Evolutionary conservation across 169 alveolate species (phyloP), one percentile per base, ranked within the genome.

Genomic region (Toxoplasma gondii): DNA sequence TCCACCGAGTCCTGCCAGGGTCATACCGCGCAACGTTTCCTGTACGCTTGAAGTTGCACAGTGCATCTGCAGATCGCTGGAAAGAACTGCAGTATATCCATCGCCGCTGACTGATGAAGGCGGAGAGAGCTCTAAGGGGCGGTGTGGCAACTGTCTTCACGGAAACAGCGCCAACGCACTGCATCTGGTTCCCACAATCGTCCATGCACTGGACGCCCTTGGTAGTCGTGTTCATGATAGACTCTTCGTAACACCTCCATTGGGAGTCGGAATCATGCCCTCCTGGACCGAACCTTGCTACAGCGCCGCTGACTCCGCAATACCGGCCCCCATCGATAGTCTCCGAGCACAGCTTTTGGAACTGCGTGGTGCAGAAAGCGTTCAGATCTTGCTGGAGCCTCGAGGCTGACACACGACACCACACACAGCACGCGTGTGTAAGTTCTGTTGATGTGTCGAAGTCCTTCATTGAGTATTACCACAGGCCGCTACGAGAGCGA

Each of bases 311-410:
- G 24, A 29, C 90, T 19, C n/a, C 9, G 90, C 90, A 82, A 31
- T 31, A 82, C 24, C 38, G 12, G 64, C 64, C 29, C 54, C 64
- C 41, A 31, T 24, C 39, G 69, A 1, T 67, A 0, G n/a, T 27
- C 31, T 17, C 67, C 67, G 69, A 17, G 27, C 90, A 82, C 36
- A 82, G 36, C 90, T 2, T 82, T 27, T 43, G 90, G 29, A 82
- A 41, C 38, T 82, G 69, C 90, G 31, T 39, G 4, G 64, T 82
- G 67, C 90, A 82, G 69, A 22, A 43, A 24, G 58, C 90, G 90
- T 82, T 43, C 90, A 82, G 64, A 49, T 82, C 90, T 82, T 41
- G 69, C 90, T 82, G 90, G 31, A 82, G 41, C 38, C 90, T 38
- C 5, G 90, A 82, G 43, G n/a, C 86, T n/a, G 39, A 78, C 86